phyloP scores from a whole-genome alignment of 2,329 filamentous ascomycete species.

The Intubia oerlemansii region DNA sequence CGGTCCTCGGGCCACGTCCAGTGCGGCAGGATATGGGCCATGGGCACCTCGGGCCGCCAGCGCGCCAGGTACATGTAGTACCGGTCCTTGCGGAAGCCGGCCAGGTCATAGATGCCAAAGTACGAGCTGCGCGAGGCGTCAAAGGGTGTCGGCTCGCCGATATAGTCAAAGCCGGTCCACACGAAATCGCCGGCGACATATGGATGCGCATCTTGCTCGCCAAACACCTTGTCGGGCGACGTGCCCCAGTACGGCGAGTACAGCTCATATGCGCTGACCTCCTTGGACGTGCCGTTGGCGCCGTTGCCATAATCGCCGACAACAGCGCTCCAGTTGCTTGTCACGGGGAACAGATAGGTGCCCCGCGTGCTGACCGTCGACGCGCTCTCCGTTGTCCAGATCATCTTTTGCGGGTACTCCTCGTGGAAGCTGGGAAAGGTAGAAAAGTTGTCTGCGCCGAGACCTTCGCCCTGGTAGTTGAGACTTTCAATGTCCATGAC shows the following conservation, averaged over 20 bases:
- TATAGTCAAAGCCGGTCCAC: constrained; percentile 13
- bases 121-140: constrained; percentile 25
- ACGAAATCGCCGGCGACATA: constrained; percentile 27
- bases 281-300: constrained; percentile 8
- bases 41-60: constrained; percentile 24
- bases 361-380: constrained; percentile 27
- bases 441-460: constrained; percentile 10
- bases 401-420: constrained; percentile 23
- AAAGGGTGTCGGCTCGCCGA: constrained; percentile 16
- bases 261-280: constrained; percentile 29
- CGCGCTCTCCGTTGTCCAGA: constrained; percentile 20
- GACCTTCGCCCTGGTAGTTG: constrained; percentile 34
- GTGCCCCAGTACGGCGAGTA: constrained; percentile 24
- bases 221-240: constrained; percentile 31
- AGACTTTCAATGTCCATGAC: constrained; percentile 25
- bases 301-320: constrained; percentile 19
- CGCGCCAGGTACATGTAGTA: constrained; percentile 32
- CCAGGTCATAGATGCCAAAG: constrained; percentile 33
- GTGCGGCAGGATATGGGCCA: constrained; percentile 32
- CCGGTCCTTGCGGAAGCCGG: constrained; percentile 33
- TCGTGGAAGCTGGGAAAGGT: constrained; percentile 21
- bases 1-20: constrained; percentile 31
- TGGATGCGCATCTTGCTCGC: constrained; percentile 21
- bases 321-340: constrained; percentile 10
- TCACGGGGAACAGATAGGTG: constrained; percentile 30